Evolutionary conservation across 345 rosid genomes (phyloP), one percentile per base, ranked within the genome.

Genomic region (Gossypium arboreum): DNA sequence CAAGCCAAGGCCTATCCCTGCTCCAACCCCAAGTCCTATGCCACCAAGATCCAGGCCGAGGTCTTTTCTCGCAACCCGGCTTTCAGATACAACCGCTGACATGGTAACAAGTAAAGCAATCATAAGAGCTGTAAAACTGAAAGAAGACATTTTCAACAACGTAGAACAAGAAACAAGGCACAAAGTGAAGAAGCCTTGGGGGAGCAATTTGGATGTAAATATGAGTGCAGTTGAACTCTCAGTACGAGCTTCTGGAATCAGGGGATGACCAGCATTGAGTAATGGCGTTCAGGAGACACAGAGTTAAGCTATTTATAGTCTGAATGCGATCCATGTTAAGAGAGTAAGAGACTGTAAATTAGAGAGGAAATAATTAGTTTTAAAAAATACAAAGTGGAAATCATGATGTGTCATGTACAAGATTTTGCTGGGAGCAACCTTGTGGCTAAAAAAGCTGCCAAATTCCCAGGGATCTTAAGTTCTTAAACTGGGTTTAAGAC

Each of bases 51-150:
- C 85, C 78, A 76, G 41, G 17, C 81, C 88, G 43, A 76, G 79
- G 76, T 79, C 84, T 74, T 83, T 83, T 70, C 84, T 80, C 25
- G 84, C 80, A 55, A 55, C 59, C 59, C 25, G 59, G 59, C 83
- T 70, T 34, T 85, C 84, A 7, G 77, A 63, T 63, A 64, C 48
- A 39, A n/a, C n/a, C 12, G 68, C 25, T 39, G 68, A n/a, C 65
- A 60, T 25, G 43, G 43, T 60, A 13, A 27, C 43, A 25, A 60
- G 65, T 29, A 27, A 27, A 60, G 65, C 65, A 25, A 60, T 25
- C 65, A 60, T 60, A 25, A 60, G 17, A 60, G 65, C 43, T 27
- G 65, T 27, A 60, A 25, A 60, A n/a, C 43, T 25, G 41, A 13
- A 60, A 25, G 43, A 60, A 27, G 41, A 27, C 65, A 62, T 62